Evolutionary conservation across 108 stramenopile genomes (phyloP), one percentile per base, ranked within the genome.

Genomic region (Cylindrotheca closterium): DNA sequence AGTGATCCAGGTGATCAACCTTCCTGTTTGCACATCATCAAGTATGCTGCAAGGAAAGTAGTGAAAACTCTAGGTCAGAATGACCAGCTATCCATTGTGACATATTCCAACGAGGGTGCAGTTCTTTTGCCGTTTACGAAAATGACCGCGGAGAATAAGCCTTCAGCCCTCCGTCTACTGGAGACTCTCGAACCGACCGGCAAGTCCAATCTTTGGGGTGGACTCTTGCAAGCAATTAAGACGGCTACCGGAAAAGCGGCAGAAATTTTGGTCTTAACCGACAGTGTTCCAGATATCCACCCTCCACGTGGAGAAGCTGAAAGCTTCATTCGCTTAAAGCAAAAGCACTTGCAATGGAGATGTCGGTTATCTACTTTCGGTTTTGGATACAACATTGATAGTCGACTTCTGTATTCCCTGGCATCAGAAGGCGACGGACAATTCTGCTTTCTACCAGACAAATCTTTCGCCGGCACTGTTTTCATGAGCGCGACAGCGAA

Each of bases 271-370:
- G 10, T 45, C n/a, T 15, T n/a, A 19, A 62, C 59, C 12, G 72
- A 68, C 52, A 69, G 77, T 18, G 24, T 67, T 17, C 77, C 77
- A 23, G 70, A 78, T 53, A 33, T 78, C 8, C 55, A 57, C 27
- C 77, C 77, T n/a, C 77, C 77, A 8, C 57, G 77, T 1, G 77
- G 77, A 4, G 71, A 78, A 49, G 17, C 72, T 34, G 66, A 65
- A 22, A 72, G 56, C n/a, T 42, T 78, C 19, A 18, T 46, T 17
- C 51, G 71, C 8, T 71, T 60, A 48, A 26, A 72, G 30, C 22
- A 10, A n/a, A 34, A 68, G 23, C 65, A 50, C 24, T 22, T 5
- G 3, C 24, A 50, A 23, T 51, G 60, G 15, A 42, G 60, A 17
- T 65, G 30, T 58, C 29, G 21, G 42, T 31, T 78, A 23, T 54